A percentile compares a stretch with the other conserved stretches of the same genome.
phyloP scores from a whole-genome alignment of 2,329 filamentous ascomycete genomes.

The Aspergillus sp. region DNA sequence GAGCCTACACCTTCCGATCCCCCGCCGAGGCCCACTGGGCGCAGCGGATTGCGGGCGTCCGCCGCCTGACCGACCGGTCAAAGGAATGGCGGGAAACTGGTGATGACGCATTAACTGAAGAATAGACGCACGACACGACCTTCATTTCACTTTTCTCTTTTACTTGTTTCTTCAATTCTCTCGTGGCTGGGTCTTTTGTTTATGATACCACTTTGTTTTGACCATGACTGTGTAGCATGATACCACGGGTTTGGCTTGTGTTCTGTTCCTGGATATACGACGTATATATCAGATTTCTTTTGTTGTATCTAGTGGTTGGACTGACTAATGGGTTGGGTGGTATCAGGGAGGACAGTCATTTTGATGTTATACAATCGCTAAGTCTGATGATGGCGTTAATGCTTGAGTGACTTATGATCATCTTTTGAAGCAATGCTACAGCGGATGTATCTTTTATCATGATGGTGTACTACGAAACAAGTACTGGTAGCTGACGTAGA shows the following conservation, averaged over 20 bases:
- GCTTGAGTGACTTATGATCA: too few species aligned
- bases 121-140: constrained; percentile 28
- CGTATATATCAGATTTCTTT: constrained; percentile 9
- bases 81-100: constrained; percentile 89
- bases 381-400: too few species aligned
- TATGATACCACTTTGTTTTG: constrained; percentile 43
- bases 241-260: constrained; percentile 25
- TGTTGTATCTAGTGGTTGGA: neutral
- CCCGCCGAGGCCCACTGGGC: constrained; percentile 90
- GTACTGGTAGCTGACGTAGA: too few species aligned
- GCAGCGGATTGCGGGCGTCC: constrained; percentile 74
- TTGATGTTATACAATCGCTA: too few species aligned
- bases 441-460: too few species aligned
- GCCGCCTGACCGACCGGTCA: constrained; percentile 75
- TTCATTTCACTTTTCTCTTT: neutral
- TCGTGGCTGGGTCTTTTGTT: constrained; percentile 15
- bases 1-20: constrained; percentile 89
- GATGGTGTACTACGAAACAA: too few species aligned
- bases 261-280: constrained; percentile 8
- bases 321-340: neutral
- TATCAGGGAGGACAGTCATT: neutral
- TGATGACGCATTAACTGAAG: constrained; percentile 65
- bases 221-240: constrained; percentile 33
- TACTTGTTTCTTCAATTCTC: constrained; percentile 8
- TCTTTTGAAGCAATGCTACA: too few species aligned